phyloP scores from a whole-genome alignment of 2,329 filamentous ascomycete species.

The Aspergillus caelatus region DNA sequence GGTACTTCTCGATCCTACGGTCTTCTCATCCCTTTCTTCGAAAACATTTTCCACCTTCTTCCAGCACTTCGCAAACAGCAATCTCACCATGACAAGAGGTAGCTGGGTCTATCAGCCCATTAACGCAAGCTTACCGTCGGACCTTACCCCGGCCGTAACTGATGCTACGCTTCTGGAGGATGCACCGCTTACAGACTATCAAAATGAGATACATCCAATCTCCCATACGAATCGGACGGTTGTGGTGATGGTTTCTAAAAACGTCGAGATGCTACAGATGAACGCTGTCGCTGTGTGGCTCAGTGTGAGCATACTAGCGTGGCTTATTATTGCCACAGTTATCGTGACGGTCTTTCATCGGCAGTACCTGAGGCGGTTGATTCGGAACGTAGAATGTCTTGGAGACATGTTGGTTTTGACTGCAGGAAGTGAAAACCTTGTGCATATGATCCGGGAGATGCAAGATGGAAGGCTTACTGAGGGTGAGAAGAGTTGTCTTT shows the following conservation, averaged over 20 bases:
- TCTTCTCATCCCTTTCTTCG: background rate
- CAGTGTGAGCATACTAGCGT: background rate
- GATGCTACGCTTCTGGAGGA: background rate
- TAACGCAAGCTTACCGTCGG: constrained; percentile 1
- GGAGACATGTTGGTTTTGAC: constrained; percentile 1
- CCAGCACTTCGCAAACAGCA: constrained; percentile 4
- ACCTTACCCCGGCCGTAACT: constrained; percentile 2
- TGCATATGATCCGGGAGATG: background rate
- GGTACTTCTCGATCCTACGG: background rate
- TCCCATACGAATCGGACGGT: constrained; percentile 3
- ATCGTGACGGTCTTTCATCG: constrained; percentile 1
- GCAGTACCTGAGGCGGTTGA: background rate
- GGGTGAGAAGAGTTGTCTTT: background rate
- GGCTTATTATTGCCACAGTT: constrained; percentile 1
- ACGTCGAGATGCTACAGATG: constrained; percentile 1
- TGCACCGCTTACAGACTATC: background rate
- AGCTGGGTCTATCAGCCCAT: constrained; percentile 8
- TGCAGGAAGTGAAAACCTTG: constrained; percentile 1
- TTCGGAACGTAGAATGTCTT: constrained; percentile 1
- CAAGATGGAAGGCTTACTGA: background rate
- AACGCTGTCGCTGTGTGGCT: constrained; percentile 4
- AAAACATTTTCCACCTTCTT: constrained; percentile 4
- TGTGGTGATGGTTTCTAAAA: background rate
- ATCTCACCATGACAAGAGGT: background rate
- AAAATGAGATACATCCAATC: constrained; percentile 1